These are phyloP conservation scores for Entoloma clypeatum DNA, from an alignment of 1,284 basidiomycete genomes.

Conservation along the genomic window DNA sequence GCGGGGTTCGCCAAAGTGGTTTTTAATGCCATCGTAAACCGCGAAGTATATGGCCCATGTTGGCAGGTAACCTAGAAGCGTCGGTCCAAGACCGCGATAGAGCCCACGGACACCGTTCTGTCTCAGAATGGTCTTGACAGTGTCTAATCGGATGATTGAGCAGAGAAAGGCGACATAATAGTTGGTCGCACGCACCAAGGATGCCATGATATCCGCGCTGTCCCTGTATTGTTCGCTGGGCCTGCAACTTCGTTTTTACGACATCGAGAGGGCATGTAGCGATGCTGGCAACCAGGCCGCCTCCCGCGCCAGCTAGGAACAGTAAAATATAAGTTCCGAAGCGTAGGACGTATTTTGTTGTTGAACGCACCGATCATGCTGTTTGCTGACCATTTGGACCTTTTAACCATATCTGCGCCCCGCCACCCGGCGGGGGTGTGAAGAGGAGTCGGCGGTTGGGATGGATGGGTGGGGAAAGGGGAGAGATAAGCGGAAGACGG, in stretches of 20 bases:
- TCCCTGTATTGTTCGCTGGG: constrained; percentile 69
- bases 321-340: neutral
- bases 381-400: constrained; percentile 62
- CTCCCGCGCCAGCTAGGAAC: constrained; percentile 69
- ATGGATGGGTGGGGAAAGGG: too few species aligned
- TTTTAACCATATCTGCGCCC: constrained; percentile 62
- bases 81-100: constrained; percentile 94
- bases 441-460: too few species aligned
- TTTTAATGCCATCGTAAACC: constrained; percentile 94
- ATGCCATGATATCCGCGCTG: constrained; percentile 75
- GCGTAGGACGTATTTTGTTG: constrained; percentile 3
- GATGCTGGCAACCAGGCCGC: constrained; percentile 88
- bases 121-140: constrained; percentile 64
- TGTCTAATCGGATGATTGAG: constrained; percentile 46
- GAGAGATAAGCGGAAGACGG: too few species aligned
- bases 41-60: constrained; percentile 99
- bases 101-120: constrained; percentile 82
- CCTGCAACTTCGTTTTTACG: constrained; percentile 95
- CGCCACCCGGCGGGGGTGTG: constrained; percentile 56
- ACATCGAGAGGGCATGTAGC: constrained; percentile 98
- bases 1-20: constrained; percentile 65
- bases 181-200: constrained; percentile 48
- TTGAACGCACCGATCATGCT: constrained; percentile 54
- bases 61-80: constrained; percentile 89
- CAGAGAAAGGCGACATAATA: constrained; percentile 4